Conservation (phyloP, 331 rosid species). For the Erythrophleum ivorense region DNA sequence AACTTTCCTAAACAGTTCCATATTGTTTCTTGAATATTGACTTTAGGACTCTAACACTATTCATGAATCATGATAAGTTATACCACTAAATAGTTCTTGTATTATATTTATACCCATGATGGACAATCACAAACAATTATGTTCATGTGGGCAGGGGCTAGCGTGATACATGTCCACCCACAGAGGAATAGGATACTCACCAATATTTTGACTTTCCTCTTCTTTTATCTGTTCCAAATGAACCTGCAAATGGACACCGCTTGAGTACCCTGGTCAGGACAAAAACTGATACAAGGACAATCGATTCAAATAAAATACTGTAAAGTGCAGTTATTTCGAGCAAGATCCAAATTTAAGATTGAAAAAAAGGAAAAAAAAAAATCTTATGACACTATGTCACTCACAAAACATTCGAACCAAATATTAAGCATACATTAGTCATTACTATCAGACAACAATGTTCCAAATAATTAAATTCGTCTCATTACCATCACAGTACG, state of each 20-base stretch:
- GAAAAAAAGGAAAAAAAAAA: background rate
- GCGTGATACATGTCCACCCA: background rate
- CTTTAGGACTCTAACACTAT: background rate
- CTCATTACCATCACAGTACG: background rate
- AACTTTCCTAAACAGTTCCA: background rate
- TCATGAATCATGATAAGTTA: slow-evolving; percentile 2
- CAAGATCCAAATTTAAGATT: background rate
- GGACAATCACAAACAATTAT: background rate
- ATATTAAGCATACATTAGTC: background rate
- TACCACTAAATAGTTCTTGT: background rate
- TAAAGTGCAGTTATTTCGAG: background rate
- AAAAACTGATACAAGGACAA: background rate
- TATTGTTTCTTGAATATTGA: background rate
- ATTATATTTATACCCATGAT: background rate
- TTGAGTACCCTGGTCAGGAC: slow-evolving; percentile 16
- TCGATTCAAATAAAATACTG: background rate
- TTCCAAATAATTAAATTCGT: slow-evolving; percentile 2
- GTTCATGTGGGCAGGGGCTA: background rate
- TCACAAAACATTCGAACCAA: background rate
- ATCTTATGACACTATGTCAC: background rate
- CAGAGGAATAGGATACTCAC: slow-evolving; percentile 50
- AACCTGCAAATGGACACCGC: slow-evolving; percentile 52
- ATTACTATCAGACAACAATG: background rate
- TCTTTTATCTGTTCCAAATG: slow-evolving; percentile 62
- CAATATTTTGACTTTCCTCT: slow-evolving; percentile 59